Conservation (phyloP, 805 yeast species). For the Saturnispora saitoi region DNA sequence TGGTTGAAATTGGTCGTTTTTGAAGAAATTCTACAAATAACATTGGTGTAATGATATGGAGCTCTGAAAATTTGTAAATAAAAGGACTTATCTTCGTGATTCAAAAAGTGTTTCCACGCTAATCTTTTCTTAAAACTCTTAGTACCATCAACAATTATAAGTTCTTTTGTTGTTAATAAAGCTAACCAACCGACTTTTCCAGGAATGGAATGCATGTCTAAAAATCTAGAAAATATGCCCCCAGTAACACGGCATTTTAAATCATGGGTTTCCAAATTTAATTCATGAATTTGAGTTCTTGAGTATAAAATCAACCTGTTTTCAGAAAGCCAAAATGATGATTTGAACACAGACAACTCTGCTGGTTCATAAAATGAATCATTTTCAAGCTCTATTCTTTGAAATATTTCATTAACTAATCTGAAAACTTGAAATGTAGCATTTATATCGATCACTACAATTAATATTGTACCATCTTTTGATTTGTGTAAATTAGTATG, state of each 20-base stretch:
- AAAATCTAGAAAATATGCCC: conserved; percentile 43
- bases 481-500: not conserved
- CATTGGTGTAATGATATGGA: conserved; percentile 7
- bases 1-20: conserved; percentile 22
- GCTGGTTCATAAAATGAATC: conserved; percentile 32
- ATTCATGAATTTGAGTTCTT: conserved; percentile 35
- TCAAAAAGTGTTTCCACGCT: conserved; percentile 67
- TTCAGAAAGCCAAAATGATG: conserved; percentile 36
- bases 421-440: conserved; percentile 45
- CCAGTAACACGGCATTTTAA: conserved; percentile 36
- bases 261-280: conserved; percentile 23
- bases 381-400: conserved; percentile 4
- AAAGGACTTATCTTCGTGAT: conserved; percentile 46
- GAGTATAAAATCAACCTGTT: conserved; percentile 30
- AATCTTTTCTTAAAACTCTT: conserved; percentile 38
- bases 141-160: conserved; percentile 41
- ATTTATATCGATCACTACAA: conserved; percentile 40
- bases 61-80: conserved; percentile 25
- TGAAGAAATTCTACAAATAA: conserved; percentile 27
- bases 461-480: conserved; percentile 17
- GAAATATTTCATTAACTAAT: conserved; percentile 11
- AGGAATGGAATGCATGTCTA: conserved; percentile 32
- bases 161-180: conserved; percentile 57
- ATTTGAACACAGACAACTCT: conserved; percentile 51
- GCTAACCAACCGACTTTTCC: conserved; percentile 30